A percentile compares a stretch with the other conserved stretches of the same genome.
Evolutionary conservation across 805 yeast genomes (phyloP).

Genomic region (Spathaspora girioi): DNA sequence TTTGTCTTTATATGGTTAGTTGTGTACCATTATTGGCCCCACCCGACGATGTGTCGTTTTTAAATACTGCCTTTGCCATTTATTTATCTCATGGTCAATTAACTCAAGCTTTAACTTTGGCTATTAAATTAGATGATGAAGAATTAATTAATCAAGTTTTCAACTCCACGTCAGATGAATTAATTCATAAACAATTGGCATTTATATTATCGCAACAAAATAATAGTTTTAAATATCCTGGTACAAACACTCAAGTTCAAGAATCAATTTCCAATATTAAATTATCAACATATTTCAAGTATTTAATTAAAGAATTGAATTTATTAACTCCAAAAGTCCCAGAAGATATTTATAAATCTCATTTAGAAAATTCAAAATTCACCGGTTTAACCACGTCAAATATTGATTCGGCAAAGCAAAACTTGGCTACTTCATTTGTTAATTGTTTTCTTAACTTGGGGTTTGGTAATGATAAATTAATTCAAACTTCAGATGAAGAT

Average conservation of each 20-base stretch:
- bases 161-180: constrained; percentile 68
- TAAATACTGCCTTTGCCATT: constrained; percentile 84
- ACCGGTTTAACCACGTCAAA: constrained; percentile 53
- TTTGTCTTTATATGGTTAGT: constrained; percentile 89
- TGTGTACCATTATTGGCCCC: constrained; percentile 97
- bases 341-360: constrained; percentile 90
- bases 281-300: constrained; percentile 72
- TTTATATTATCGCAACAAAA: constrained; percentile 85
- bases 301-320: constrained; percentile 83
- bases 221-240: constrained; percentile 65
- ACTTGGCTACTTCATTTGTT: constrained; percentile 91
- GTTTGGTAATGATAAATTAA: constrained; percentile 77
- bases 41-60: constrained; percentile 83
- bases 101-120: constrained; percentile 87
- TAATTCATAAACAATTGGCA: constrained; percentile 85
- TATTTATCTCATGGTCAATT: constrained; percentile 75
- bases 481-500: constrained; percentile 72
- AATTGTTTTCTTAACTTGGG: constrained; percentile 91
- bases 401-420: constrained; percentile 88
- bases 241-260: constrained; percentile 66
- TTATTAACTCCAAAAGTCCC: constrained; percentile 88
- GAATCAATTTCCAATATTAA: constrained; percentile 80
- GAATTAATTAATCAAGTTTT: constrained; percentile 75
- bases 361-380: constrained; percentile 68
- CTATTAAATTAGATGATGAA: constrained; percentile 84